Evolutionary conservation across 805 yeast species (phyloP).

Genomic region (Ogataea naganishii): DNA sequence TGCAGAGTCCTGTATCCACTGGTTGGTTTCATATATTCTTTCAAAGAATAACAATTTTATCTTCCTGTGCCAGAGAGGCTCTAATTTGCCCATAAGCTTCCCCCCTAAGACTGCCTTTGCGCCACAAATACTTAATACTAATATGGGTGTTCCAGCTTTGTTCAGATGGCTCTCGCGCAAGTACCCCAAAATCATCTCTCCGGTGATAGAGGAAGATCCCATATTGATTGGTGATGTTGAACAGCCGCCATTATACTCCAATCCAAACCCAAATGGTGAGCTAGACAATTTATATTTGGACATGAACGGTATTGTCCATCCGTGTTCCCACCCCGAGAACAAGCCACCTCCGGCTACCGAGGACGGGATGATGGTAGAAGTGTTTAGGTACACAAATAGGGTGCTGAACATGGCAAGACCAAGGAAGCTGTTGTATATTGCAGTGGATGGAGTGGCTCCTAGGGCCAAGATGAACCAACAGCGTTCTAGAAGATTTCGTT

Average conservation of each 20-base stretch:
- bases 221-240: slow-evolving; percentile 49
- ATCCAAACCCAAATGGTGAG: slow-evolving; percentile 93
- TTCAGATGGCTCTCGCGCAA: slow-evolving; percentile 92
- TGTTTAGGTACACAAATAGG: slow-evolving; percentile 86
- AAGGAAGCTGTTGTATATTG: slow-evolving; percentile 83
- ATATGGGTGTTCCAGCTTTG: slow-evolving; percentile 95
- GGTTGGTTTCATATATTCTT: no score
- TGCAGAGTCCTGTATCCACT: no score
- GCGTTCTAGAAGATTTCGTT: slow-evolving; percentile 84
- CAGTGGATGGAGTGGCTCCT: slow-evolving; percentile 99
- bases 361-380: slow-evolving; percentile 92
- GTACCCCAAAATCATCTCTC: slow-evolving; percentile 89
- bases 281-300: slow-evolving; percentile 88
- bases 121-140: no score
- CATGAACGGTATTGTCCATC: slow-evolving; percentile 99
- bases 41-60: no score
- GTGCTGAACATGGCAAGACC: slow-evolving; percentile 94
- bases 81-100: no score
- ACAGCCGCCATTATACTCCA: slow-evolving; percentile 57
- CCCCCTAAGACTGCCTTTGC: no score
- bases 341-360: slow-evolving; percentile 94
- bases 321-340: slow-evolving; percentile 97
- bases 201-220: slow-evolving; percentile 71
- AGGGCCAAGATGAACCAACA: slow-evolving; percentile 98
- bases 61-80: no score